Conservation (phyloP, 805 yeast genomes). For the Saturnispora quitensis region DNA sequence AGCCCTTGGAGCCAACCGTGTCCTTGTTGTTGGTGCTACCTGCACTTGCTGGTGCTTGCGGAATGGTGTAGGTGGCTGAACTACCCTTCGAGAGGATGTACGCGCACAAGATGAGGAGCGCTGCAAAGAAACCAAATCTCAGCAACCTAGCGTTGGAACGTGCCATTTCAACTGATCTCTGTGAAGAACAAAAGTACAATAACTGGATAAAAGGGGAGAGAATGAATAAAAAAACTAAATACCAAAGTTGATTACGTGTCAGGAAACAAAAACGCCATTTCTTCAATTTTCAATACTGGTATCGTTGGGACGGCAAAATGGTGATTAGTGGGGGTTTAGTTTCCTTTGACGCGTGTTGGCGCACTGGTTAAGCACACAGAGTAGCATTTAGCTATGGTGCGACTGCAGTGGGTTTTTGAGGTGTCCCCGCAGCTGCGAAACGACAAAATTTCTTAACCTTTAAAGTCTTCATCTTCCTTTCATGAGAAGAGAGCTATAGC, state of each 20-base stretch:
- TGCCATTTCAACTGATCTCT: constrained; percentile 24
- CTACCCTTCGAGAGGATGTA: constrained; percentile 41
- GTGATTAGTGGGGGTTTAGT: neutral
- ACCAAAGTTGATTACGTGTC: neutral
- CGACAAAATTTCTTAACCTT: neutral
- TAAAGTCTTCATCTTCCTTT: neutral
- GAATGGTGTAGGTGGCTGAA: constrained; percentile 23
- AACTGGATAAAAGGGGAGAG: neutral
- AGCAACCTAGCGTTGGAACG: constrained; percentile 41
- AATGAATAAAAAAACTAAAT: neutral
- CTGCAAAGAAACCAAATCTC: constrained; percentile 40
- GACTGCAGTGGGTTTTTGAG: no score
- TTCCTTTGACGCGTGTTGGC: neutral
- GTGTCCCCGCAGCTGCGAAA: neutral
- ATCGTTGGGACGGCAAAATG: neutral
- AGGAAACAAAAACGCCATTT: neutral
- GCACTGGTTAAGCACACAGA: neutral
- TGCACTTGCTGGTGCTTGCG: constrained; percentile 1
- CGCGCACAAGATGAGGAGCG: constrained; percentile 37
- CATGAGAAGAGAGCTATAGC: neutral
- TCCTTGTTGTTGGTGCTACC: neutral
- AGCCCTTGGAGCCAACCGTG: neutral
- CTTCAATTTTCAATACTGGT: neutral
- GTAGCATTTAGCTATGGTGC: neutral
- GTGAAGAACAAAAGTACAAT: neutral